Evolutionary conservation across 345 rosid species (phyloP), one percentile per base, ranked within the genome.

Genomic region (Aegle marmelos): DNA sequence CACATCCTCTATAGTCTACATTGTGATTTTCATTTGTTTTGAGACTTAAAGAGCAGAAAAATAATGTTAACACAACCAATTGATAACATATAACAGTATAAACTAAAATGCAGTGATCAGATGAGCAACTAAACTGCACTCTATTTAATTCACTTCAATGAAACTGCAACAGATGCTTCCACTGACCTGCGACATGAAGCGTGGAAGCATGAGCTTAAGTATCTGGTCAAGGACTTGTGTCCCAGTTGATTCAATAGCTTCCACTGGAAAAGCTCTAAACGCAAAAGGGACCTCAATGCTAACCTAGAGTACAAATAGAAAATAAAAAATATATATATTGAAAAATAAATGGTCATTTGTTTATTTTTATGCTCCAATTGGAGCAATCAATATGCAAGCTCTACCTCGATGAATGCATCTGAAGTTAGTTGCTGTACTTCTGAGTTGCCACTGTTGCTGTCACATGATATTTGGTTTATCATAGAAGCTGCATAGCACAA

Each of bases 121-220:
- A 78, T n/a, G 19, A 76, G 39, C 8, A 72, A 50, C 60, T 28
- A 48, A 19, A 59, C 71, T 30, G 53, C 62, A 9, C 36, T 9
- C 22, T 56, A 39, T 30, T 25, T 72, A 39, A 79, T 66, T 79
- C 54, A 34, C 71, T 79, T 30, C 68, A 66, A 56, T 67, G 70
- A 16, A 63, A 68, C 67, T 33, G 62, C 31, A 24, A 68, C 24
- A 70, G 59, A 33, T 21, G 61, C 66, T 63, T 78, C 27, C 68
- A 67, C 89, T 72, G 84, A 95, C 99, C 97, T 95, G 95, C 33
- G 91, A 90, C 93, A 92, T 89, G 80, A 95, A 92, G 76, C 97
- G 96, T 0, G 99, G 99, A 81, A 95, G 94, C 96, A 91, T 93
- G 45, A 93, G 84, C 75, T 80, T 86, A 67, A 95, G 91, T 80